Evolutionary conservation across 768 basidiomycete species (phyloP), one percentile per base, ranked within the genome.

Genomic region (Royoungia palumana): DNA sequence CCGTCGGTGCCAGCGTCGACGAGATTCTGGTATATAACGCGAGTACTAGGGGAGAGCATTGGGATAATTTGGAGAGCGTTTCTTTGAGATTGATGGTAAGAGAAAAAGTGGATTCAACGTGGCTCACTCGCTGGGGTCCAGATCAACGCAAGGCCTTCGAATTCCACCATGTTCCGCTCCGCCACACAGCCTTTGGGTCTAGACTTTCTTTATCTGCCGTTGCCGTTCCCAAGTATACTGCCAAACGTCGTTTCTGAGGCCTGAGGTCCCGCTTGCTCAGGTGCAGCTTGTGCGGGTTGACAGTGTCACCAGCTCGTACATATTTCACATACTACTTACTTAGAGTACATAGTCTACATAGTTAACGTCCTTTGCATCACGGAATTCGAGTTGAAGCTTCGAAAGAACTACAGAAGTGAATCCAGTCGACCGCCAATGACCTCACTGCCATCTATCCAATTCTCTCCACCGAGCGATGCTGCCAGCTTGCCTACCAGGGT

Each of bases 401-500:
- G 5, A 10, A 28, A 28, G 11, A 28, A 12, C 28, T 28, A 28
- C 28, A 28, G 28, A 28, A 28, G 13, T 10, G 25, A 27, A 27
- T 7, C 25, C 28, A 39, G 13, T 28, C 46, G 46, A 22, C 25
- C 41, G 1, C 44, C 43, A 35, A 57, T 11, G 6, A 56, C 3
- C 16, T 53, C 55, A 21, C 43, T 41, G 14, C 45, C 52, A 11
- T 55, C 17, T 19, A 55, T 25, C 65, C 63, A 67, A n/a, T 43
- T 52, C 16, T 9, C 10, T 17, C 21, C 30, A n/a, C 14, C 35
- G 14, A 59, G 32, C 4, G 48, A 41, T 11, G 41, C 32, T 19
- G 60, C 67, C 22, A 65, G 40, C 46, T 56, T 53, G 24, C 65
- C 65, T 10, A 67, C 53, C 2, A 67, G 50, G 11, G 65, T 67